A percentile compares a stretch with the other conserved stretches of the same genome.
These are phyloP conservation scores for Solanum rostratum DNA, from an alignment of 257 asterid genomes.

Conservation along the genomic window DNA sequence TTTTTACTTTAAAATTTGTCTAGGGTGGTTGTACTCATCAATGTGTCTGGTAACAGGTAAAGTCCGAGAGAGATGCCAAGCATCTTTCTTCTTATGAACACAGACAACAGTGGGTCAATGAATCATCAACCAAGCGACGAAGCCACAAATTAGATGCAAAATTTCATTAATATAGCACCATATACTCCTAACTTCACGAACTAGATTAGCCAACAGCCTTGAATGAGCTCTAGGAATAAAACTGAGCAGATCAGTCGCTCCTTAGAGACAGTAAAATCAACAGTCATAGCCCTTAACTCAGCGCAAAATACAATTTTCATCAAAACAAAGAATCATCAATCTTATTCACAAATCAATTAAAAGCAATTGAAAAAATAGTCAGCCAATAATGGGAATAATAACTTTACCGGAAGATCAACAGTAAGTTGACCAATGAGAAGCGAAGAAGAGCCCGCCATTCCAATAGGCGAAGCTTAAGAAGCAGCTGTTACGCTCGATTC, in stretches of 20 bases:
- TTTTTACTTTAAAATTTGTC: neutral
- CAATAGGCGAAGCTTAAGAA: slow-evolving; percentile 32
- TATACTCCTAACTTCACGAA: neutral
- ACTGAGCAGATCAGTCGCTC: neutral
- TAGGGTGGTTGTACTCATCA: neutral
- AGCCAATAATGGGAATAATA: neutral
- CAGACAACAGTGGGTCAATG: neutral
- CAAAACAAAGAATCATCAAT: neutral
- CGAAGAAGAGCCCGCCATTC: slow-evolving; percentile 56
- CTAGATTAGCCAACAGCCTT: neutral
- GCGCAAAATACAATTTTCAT: neutral
- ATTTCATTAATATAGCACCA: neutral
- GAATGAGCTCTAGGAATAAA: neutral
- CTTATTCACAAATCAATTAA: neutral
- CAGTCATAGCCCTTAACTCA: neutral
- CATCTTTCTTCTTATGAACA: neutral
- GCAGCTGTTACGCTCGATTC: slow-evolving; percentile 37
- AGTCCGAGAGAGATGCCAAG: neutral
- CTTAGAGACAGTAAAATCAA: neutral
- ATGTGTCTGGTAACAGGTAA: neutral
- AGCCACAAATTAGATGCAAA: neutral
- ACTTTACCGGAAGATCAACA: slow-evolving; percentile 23
- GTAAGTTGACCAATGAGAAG: slow-evolving; percentile 32
- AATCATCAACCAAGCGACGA: neutral
- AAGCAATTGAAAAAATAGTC: neutral